phyloP scores from a whole-genome alignment of 2,329 filamentous ascomycete species.

The Beauveria caledonica region DNA sequence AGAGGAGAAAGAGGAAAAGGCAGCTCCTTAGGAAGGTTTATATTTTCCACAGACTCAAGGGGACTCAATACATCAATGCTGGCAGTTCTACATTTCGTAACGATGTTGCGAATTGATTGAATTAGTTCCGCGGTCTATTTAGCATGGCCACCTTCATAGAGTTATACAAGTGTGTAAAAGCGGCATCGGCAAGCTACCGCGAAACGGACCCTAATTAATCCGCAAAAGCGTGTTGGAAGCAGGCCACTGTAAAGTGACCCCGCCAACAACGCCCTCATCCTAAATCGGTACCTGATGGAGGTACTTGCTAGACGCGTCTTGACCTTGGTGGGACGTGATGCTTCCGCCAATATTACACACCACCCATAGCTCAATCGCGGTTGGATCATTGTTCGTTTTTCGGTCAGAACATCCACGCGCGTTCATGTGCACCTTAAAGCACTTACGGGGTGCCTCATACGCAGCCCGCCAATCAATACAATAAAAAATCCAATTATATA shows the following conservation, averaged over 20 bases:
- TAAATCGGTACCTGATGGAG: not conserved
- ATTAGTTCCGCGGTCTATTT: not conserved
- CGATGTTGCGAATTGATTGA: too few species aligned
- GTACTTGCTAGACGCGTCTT: slow-evolving; percentile 3
- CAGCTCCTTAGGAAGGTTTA: too few species aligned
- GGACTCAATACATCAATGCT: too few species aligned
- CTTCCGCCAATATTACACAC: not conserved
- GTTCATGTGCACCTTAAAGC: slow-evolving; percentile 4
- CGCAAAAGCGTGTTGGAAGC: not conserved
- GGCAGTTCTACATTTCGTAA: too few species aligned
- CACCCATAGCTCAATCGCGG: not conserved
- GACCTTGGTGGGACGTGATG: slow-evolving; percentile 7
- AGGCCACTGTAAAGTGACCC: not conserved
- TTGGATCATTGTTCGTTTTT: not conserved
- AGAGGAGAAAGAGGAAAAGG: too few species aligned
- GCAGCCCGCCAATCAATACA: not conserved
- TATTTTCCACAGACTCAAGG: too few species aligned
- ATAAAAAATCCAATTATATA: not conserved
- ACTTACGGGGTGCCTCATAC: not conserved
- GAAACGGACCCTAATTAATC: slow-evolving; percentile 6
- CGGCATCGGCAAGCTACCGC: not conserved
- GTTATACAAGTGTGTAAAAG: not conserved
- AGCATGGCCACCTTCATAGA: not conserved
- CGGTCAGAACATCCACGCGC: not conserved
- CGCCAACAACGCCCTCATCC: slow-evolving; percentile 1